These are phyloP conservation scores for Leccinellum luteum DNA, from an alignment of 768 basidiomycete genomes.

Conservation along the genomic window DNA sequence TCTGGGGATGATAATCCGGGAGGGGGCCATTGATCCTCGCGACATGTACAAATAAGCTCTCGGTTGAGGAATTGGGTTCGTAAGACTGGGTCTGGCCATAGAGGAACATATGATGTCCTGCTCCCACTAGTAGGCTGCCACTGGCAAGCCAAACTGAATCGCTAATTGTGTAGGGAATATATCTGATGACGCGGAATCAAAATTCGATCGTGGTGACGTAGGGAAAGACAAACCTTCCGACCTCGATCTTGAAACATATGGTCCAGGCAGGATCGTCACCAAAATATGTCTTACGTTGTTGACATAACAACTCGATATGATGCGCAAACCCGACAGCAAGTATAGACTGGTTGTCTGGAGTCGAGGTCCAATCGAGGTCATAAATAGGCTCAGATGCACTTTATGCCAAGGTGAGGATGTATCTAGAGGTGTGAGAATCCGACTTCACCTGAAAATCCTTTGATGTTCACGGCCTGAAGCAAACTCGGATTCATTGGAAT, in stretches of 20 bases:
- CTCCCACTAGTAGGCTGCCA: conserved; percentile 78
- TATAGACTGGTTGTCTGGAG: conserved; percentile 85
- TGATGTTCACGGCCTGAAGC: conserved; percentile 83
- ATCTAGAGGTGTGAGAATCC: neutral
- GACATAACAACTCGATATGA: conserved; percentile 83
- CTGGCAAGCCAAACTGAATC: conserved; percentile 91
- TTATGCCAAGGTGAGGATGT: neutral
- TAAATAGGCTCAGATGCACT: conserved; percentile 55
- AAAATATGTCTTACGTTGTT: conserved; percentile 90
- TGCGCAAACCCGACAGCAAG: conserved; percentile 84
- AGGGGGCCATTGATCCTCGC: conserved; percentile 83
- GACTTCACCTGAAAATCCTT: conserved; percentile 53
- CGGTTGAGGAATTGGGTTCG: conserved; percentile 25
- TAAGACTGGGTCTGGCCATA: conserved; percentile 51
- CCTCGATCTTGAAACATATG: conserved; percentile 64
- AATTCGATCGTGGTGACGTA: neutral
- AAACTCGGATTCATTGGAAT: conserved; percentile 92
- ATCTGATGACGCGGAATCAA: conserved; percentile 38
- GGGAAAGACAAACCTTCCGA: conserved; percentile 53
- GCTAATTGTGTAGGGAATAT: conserved; percentile 73
- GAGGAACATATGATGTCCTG: conserved; percentile 80
- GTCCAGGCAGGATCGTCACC: conserved; percentile 80
- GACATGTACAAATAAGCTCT: conserved; percentile 78
- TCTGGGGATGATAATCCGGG: conserved; percentile 90
- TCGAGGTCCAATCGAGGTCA: conserved; percentile 93